These are phyloP conservation scores for Hygrophorus pudorinus DNA, from an alignment of 768 basidiomycete species.

Conservation along the genomic window DNA sequence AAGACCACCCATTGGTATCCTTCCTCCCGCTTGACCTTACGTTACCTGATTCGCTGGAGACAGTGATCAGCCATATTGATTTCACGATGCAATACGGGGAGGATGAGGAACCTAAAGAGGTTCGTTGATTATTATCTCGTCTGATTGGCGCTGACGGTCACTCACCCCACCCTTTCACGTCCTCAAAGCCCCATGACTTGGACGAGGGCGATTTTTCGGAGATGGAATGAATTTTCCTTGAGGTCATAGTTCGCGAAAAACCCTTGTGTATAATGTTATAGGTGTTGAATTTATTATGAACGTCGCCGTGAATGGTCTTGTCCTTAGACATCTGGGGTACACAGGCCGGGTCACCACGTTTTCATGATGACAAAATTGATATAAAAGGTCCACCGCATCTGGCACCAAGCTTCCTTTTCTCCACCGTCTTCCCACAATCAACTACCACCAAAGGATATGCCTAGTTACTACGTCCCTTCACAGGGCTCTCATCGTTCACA, in stretches of 20 bases:
- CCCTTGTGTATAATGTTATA: no score
- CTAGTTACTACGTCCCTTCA: conserved; percentile 1
- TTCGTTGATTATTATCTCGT: conserved; percentile 16
- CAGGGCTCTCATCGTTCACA: conserved; percentile 22
- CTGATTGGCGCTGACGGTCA: no score
- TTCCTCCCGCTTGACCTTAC: conserved; percentile 93
- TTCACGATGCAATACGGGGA: conserved; percentile 99
- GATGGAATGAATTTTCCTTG: conserved; percentile 34
- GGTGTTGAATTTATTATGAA: no score
- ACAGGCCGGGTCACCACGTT: no score
- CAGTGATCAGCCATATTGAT: conserved; percentile 91
- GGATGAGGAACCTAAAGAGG: conserved; percentile 95
- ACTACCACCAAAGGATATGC: not conserved
- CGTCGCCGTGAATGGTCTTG: no score
- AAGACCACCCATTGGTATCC: conserved; percentile 95
- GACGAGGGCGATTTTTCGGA: conserved; percentile 87
- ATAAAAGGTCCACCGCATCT: no score
- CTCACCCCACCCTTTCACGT: conserved; percentile 5
- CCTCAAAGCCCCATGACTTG: conserved; percentile 72
- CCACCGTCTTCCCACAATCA: not conserved
- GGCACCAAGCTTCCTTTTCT: not conserved
- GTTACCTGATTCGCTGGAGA: conserved; percentile 80
- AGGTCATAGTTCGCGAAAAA: no score
- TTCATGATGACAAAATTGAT: no score
- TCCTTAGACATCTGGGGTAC: no score